phyloP scores from a whole-genome alignment of 73 alveolate genomes.

The Paramecium biaurelia region DNA sequence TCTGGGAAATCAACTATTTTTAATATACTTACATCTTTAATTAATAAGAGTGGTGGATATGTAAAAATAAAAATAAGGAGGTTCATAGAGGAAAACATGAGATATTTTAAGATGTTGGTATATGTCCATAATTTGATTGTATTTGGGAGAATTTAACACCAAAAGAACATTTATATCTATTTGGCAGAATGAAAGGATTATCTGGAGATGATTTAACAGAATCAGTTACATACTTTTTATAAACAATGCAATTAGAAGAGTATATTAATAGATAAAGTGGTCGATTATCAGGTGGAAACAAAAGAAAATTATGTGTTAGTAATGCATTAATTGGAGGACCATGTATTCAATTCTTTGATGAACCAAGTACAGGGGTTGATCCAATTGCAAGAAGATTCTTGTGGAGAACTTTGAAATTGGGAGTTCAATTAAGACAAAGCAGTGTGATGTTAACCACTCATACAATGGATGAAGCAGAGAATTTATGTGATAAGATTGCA shows the following conservation, averaged over 20 bases:
- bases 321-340: constrained; percentile 92
- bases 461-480: constrained; percentile 90
- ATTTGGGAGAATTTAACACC: constrained; percentile 76
- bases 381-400: constrained; percentile 76
- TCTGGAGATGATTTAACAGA: constrained; percentile 47
- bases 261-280: constrained; percentile 70
- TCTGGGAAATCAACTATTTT: constrained; percentile 72
- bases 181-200: constrained; percentile 76
- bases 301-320: constrained; percentile 94
- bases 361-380: constrained; percentile 93
- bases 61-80: constrained; percentile 57
- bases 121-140: constrained; percentile 73
- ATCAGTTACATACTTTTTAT: constrained; percentile 69
- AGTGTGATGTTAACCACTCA: constrained; percentile 85
- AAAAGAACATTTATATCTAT: constrained; percentile 69
- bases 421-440: constrained; percentile 36
- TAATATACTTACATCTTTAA: constrained; percentile 60
- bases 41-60: constrained; percentile 63
- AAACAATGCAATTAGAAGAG: constrained; percentile 74
- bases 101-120: constrained; percentile 68
- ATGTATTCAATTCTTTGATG: constrained; percentile 87
- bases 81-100: constrained; percentile 48
- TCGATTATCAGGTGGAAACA: constrained; percentile 94
- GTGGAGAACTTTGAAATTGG: constrained; percentile 30
- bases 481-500: constrained; percentile 83